Evolutionary conservation across 768 basidiomycete species (phyloP), one percentile per base, ranked within the genome.

Genomic region (Mycena olivaceomarginata): DNA sequence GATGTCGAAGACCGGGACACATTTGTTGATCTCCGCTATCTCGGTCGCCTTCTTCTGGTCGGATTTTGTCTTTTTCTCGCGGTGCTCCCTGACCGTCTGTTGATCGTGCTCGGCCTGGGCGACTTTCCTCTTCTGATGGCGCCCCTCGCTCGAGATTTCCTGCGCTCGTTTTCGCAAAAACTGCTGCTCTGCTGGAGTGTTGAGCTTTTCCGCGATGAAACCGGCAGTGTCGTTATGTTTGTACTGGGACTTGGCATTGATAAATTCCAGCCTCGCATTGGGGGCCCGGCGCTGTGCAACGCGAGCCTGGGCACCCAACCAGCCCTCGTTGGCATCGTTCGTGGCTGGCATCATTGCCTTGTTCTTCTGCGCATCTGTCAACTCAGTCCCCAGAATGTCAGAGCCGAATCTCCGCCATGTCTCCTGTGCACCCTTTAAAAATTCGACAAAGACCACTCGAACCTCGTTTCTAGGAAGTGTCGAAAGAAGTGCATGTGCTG

Each of bases 331-430:
- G 31, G 31, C 31, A 3, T 31, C 31, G 31, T 31, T 31, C 31
- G 31, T 31, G 31, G 31, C 31, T 31, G 31, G 31, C 31, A 31
- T 31, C 31, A 31, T 31, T 31, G 31, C 31, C 31, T 31, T 31
- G 31, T 3, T 1, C 31, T 31, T 31, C 31, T 31, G 31, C 31
- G 31, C 31, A 31, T 31, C 31, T 31, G 13, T 31, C 31, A 59
- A 59, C 3, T 31, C 57, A 9, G 57, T 7, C 37, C 51, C 5
- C 57, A 77, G 74, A 37, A 72, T 70, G 13, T 71, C 57, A 1
- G 73, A 20, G 5, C 25, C 45, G 56, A 82, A 82, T 3, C 77
- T 18, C 10, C 51, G 31, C 81, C 79, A 81, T 1, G 69, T 73
- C 4, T 57, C 74, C 13, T 67, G 62, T 16, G 80, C 62, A 9